These are phyloP conservation scores for Huntiella savannae DNA, from an alignment of 2,329 filamentous ascomycete species.

Conservation along the genomic window DNA sequence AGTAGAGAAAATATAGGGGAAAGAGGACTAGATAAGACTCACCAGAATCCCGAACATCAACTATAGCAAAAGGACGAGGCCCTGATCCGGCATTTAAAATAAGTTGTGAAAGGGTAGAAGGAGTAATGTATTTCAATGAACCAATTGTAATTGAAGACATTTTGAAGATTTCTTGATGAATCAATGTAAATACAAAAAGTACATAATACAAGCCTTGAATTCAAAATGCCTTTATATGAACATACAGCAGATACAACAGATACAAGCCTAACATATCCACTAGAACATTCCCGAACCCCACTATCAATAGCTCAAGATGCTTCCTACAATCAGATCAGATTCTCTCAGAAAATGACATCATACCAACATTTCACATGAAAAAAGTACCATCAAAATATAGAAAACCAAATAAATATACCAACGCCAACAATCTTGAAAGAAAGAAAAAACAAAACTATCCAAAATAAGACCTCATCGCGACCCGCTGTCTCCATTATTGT, in stretches of 20 bases:
- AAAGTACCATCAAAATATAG: background rate
- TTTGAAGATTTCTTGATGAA: conserved; percentile 5
- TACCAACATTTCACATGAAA: background rate
- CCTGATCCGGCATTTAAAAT: conserved; percentile 31
- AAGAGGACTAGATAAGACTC: conserved; percentile 14
- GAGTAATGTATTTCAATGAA: conserved; percentile 46
- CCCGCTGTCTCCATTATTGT: background rate
- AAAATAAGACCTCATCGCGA: background rate
- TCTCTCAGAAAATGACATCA: no score
- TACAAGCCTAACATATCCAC: no score
- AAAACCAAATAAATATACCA: background rate
- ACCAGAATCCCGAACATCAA: conserved; percentile 82
- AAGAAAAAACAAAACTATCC: background rate
- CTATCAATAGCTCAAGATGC: no score
- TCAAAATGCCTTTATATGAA: no score
- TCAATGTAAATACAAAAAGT: conserved; percentile 1
- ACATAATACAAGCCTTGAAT: background rate
- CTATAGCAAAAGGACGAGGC: conserved; percentile 41
- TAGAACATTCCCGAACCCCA: no score
- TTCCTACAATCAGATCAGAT: no score
- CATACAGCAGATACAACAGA: no score
- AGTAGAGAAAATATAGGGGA: background rate
- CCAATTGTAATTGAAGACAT: conserved; percentile 43
- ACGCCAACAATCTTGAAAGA: background rate
- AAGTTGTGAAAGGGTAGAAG: conserved; percentile 45